Evolutionary conservation across 352 stramenopile genomes (phyloP), one percentile per base, ranked within the genome.

Genomic region (Phytopythium litorale): DNA sequence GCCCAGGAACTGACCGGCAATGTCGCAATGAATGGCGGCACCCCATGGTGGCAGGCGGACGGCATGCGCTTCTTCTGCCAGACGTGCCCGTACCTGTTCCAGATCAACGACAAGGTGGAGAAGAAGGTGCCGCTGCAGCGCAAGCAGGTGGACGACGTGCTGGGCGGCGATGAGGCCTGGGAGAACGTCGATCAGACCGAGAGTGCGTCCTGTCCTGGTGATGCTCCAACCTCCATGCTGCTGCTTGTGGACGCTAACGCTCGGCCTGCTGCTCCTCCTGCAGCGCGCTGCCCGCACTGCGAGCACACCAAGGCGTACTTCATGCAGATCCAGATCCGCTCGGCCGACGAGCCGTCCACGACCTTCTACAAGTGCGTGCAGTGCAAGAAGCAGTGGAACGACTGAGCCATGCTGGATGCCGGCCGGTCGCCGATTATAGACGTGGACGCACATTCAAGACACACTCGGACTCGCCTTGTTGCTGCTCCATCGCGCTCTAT

Each of bases 311-410:
- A 98, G 73, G 98, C 98, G 15, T 99, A 99, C 80, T 99, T 99
- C 82, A 99, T 99, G 95, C 97, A 99, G 84, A 99, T 99, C 76
- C 98, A 99, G 84, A 99, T 99, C 80, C 87, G 98, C 50, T 99
- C 96, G 60, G 97, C 97, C 9, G 96, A 99, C 67, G 96, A 99
- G 71, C 96, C 96, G 7, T 99, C 98, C 87, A 99, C 97, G 49
- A 98, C 97, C n/a, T 99, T 99, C 80, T 99, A 99, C 87, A 99
- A 99, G 75, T 99, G 98, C 73, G 92, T 97, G 38, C 91, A 97
- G 65, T 99, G 97, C 78, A 97, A 93, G 64, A 92, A 98, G 79
- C 94, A 98, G 72, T 99, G 97, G 97, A 97, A 94, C 71, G 89
- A 97, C 65, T 91, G 88, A 71, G 33, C 51, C 23, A 15, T 15